Conservation (phyloP, 2,329 filamentous ascomycete genomes). For the Pezicula radicicola region DNA sequence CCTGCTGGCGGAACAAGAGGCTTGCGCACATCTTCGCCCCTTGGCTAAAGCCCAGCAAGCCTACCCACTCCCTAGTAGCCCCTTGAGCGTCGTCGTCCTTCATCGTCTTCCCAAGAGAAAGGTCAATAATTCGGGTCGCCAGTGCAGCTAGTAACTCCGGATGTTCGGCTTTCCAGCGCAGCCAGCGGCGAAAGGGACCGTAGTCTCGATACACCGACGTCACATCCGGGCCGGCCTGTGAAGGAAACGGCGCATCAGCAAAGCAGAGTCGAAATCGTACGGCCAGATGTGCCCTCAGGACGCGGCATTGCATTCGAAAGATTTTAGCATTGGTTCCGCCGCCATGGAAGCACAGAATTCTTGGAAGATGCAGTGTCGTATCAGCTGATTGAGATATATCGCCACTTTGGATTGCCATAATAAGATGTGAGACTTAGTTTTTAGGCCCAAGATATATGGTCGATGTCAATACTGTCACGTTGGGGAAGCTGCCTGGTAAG, state of each 20-base stretch:
- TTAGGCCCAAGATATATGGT: too few relatives aligned
- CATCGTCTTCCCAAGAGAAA: constrained; percentile 43
- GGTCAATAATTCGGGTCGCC: constrained; percentile 37
- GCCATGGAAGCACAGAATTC: neutral
- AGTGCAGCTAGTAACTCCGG: constrained; percentile 42
- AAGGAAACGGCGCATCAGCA: constrained; percentile 65
- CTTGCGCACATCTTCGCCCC: constrained; percentile 61
- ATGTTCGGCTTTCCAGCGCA: constrained; percentile 61
- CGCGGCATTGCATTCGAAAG: constrained; percentile 36
- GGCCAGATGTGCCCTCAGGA: constrained; percentile 14
- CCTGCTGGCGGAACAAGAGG: constrained; percentile 59
- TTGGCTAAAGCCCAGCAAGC: constrained; percentile 64
- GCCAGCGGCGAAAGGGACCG: constrained; percentile 63
- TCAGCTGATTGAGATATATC: too few relatives aligned
- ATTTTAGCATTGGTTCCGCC: neutral
- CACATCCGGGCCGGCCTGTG: constrained; percentile 59
- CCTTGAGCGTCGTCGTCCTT: constrained; percentile 47
- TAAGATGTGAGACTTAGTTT: too few relatives aligned
- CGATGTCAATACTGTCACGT: too few relatives aligned
- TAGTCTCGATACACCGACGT: constrained; percentile 60
- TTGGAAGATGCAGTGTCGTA: neutral
- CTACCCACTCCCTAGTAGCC: constrained; percentile 53
- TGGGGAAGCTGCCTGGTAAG: too few relatives aligned
- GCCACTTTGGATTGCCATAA: too few relatives aligned
- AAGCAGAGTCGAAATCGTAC: constrained; percentile 68